Base-by-base conservation (phyloP, 139 green algal genomes). In the Zygnema circumcarinatum region DNA sequence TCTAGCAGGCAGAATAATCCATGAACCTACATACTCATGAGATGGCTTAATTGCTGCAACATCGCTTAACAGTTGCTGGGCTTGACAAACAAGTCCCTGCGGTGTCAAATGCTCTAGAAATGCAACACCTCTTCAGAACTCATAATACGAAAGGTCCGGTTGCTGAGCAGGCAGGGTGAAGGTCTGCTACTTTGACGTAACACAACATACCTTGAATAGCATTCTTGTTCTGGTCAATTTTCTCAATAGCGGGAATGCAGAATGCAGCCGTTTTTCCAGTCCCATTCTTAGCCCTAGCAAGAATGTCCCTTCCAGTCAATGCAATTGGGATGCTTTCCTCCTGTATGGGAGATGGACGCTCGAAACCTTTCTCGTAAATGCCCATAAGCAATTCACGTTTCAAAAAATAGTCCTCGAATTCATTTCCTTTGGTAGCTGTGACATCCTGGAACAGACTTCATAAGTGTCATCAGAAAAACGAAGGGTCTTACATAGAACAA, bases 261-360 rank as follows among this genome's bases (percentile, higher is more conserved):
- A 99, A 99, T n/a, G 97, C 97, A 52, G 97, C 97, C 0, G 97
- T 99, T 90, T 99, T 99, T 69, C 97, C 97, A 2, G 97, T 99
- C 67, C 97, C 97, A 90, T 99, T 99, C 92, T 99, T 99, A 74
- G 97, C 97, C n/a, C 97, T 93, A 1, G 97, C 97, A 21, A 99
- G 93, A 86, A 99, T 98, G 92, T 99, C 97, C 29, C 97, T 90
- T 1, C 97, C 97, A 0, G 96, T 97, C 38, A 99, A 90, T 20
- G 97, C 97, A 83, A 99, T 99, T 21, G 97, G 97, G 74, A 99
- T 99, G 90, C 90, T 95, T 91, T 99, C 97, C 85, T 99, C 97
- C 85, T 96, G 92, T 76, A 94, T 94, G n/a, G 92, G 92, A 21
- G 81, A 92, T 31, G 92, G 92, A 54, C 86, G 74, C 69, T 99